Percentiles rank a stretch among this genome's conserved stretches.
Evolutionary conservation across 257 asterid genomes (phyloP).

Genomic region (Plectranthus barbatus): DNA sequence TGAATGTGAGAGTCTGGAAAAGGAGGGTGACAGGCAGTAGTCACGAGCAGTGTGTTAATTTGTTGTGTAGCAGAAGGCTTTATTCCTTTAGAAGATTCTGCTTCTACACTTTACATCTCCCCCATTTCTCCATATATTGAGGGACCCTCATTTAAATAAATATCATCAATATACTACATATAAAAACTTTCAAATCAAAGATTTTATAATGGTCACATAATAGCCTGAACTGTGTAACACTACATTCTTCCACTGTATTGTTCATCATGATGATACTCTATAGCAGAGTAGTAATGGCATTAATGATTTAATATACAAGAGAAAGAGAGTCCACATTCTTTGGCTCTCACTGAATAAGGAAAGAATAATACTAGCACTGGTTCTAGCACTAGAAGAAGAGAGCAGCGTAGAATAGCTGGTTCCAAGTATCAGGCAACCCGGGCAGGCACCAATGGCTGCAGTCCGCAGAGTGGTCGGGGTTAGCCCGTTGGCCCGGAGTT

Average conservation of each 20-base stretch:
- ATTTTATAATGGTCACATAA: too few relatives aligned
- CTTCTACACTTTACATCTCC: too few relatives aligned
- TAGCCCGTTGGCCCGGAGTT: slow-evolving; percentile 58
- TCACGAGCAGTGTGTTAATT: slow-evolving; percentile 28
- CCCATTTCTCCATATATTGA: too few relatives aligned
- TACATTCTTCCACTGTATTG: background rate
- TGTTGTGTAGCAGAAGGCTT: slow-evolving; percentile 1
- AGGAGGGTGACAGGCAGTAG: background rate
- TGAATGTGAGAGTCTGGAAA: slow-evolving; percentile 6
- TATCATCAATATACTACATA: too few relatives aligned
- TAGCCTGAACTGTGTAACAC: background rate
- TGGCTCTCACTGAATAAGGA: slow-evolving; percentile 5
- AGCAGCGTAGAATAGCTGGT: slow-evolving; percentile 70
- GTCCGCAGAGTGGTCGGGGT: slow-evolving; percentile 82
- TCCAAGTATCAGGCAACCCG: slow-evolving; percentile 97
- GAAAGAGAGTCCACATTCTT: slow-evolving; percentile 14
- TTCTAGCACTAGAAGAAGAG: slow-evolving; percentile 40
- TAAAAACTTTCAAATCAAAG: too few relatives aligned
- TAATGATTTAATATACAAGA: slow-evolving; percentile 10
- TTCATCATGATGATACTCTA: background rate
- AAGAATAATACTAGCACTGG: too few relatives aligned
- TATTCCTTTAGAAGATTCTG: too few relatives aligned
- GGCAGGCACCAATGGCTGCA: slow-evolving; percentile 99
- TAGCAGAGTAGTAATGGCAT: background rate
- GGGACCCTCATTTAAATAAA: too few relatives aligned